Conservation (phyloP, 2,329 filamentous ascomycete species). For the Periconia digitata region DNA sequence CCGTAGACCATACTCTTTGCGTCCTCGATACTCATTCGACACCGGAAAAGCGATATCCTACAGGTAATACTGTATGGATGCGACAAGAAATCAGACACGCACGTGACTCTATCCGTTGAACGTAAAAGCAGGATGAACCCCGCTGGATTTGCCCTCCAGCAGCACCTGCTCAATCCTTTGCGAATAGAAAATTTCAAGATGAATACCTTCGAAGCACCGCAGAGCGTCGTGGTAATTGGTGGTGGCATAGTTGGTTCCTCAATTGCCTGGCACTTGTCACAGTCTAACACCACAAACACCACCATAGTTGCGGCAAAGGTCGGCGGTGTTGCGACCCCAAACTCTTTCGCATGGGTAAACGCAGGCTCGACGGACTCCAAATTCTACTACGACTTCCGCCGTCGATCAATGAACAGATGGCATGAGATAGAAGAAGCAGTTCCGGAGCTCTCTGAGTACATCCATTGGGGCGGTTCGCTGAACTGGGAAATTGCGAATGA, state of each 20-base stretch:
- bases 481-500: conserved; percentile 7
- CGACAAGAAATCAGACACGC: too few species aligned
- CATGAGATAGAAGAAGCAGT: conserved; percentile 1
- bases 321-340: conserved; percentile 8
- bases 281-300: conserved; percentile 2
- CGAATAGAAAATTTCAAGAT: neutral
- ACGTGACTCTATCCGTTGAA: neutral
- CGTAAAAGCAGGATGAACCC: neutral
- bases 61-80: neutral
- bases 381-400: conserved; percentile 8
- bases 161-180: neutral
- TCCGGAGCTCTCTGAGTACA: conserved; percentile 3
- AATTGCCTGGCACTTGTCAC: conserved; percentile 9
- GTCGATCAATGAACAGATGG: conserved; percentile 7
- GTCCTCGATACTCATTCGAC: neutral
- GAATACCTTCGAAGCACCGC: conserved; percentile 1
- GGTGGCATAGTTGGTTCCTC: conserved; percentile 7
- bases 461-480: conserved; percentile 3
- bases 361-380: conserved; percentile 2
- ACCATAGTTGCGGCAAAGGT: conserved; percentile 6
- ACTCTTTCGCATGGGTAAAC: conserved; percentile 9
- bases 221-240: conserved; percentile 8
- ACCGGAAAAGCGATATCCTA: neutral
- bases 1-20: too few species aligned
- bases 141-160: neutral